A percentile compares a stretch with the other conserved stretches of the same genome.
Evolutionary conservation across 306 rosid species (phyloP).

Genomic region (Heteromeles arbutifolia): DNA sequence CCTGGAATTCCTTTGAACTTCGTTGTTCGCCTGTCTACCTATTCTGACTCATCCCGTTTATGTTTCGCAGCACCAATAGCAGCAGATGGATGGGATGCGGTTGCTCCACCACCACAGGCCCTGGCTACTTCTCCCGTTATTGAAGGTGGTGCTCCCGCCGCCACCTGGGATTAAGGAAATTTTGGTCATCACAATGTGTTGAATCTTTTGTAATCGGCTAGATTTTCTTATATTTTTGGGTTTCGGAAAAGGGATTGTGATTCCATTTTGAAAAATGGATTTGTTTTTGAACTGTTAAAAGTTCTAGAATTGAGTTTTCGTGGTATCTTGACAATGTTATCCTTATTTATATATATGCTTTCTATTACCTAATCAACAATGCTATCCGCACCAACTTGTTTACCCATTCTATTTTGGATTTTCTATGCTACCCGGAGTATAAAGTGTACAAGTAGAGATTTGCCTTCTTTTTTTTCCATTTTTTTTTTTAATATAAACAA

Average conservation of each 20-base stretch:
- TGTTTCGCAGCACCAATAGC: conserved; percentile 7
- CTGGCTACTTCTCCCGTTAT: background rate
- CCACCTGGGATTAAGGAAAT: conserved; percentile 21
- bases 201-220: background rate
- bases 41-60: background rate
- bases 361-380: background rate
- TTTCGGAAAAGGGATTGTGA: background rate
- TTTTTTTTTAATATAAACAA: too few species aligned
- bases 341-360: background rate
- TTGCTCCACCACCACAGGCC: conserved; percentile 13
- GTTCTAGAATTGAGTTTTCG: background rate
- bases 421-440: too few species aligned
- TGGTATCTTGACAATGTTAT: background rate
- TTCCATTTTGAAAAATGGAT: conserved; percentile 1
- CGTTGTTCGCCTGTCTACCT: background rate
- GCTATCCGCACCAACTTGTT: too few species aligned
- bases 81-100: conserved; percentile 35
- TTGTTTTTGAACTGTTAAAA: background rate
- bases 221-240: background rate
- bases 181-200: background rate
- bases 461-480: too few species aligned
- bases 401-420: too few species aligned
- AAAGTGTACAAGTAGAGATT: too few species aligned
- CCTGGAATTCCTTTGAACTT: background rate
- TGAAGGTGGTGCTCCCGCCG: conserved; percentile 8